These are phyloP conservation scores for Rhodotorula kratochvilovae DNA, from an alignment of 768 basidiomycete species.

Conservation along the genomic window DNA sequence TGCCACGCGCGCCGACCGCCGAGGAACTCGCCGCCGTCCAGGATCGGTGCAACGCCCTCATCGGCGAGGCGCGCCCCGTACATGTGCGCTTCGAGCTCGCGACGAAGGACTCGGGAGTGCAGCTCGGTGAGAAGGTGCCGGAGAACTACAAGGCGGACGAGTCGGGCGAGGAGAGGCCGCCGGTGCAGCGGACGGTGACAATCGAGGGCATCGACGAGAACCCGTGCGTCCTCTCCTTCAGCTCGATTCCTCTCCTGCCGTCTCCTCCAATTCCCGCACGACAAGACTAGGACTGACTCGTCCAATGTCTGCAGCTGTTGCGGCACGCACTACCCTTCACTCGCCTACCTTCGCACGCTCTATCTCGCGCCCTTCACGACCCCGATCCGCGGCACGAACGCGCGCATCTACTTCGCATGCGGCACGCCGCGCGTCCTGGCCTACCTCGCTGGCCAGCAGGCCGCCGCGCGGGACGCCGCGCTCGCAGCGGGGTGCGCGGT, in stretches of 20 bases:
- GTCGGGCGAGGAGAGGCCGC: constrained; percentile 42
- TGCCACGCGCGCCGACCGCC: constrained; percentile 62
- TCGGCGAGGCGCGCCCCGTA: constrained; percentile 64
- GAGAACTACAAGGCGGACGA: constrained; percentile 67
- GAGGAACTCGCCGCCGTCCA: constrained; percentile 65
- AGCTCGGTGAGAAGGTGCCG: constrained; percentile 55
- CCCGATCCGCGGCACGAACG: constrained; percentile 59
- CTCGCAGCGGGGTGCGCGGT: constrained; percentile 65
- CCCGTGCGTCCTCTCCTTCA: constrained; percentile 54
- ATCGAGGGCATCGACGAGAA: constrained; percentile 79
- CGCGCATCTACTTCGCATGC: constrained; percentile 74
- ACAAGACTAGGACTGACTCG: neutral
- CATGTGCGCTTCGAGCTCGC: constrained; percentile 69
- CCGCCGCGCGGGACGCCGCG: constrained; percentile 57
- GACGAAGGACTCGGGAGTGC: constrained; percentile 42
- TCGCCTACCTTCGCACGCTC: constrained; percentile 54
- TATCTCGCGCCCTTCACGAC: constrained; percentile 69
- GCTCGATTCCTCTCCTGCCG: neutral
- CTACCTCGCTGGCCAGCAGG: constrained; percentile 60
- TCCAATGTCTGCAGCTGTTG: constrained; percentile 57
- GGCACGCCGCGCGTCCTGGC: constrained; percentile 65
- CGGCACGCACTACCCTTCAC: constrained; percentile 74
- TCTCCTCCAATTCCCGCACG: neutral
- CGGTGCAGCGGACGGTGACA: constrained; percentile 65
- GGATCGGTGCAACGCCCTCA: constrained; percentile 61